A percentile compares a stretch with the other conserved stretches of the same genome.
Evolutionary conservation across 202 grass and related monocot genomes (phyloP).

Genomic region (Carex sylvatica): DNA sequence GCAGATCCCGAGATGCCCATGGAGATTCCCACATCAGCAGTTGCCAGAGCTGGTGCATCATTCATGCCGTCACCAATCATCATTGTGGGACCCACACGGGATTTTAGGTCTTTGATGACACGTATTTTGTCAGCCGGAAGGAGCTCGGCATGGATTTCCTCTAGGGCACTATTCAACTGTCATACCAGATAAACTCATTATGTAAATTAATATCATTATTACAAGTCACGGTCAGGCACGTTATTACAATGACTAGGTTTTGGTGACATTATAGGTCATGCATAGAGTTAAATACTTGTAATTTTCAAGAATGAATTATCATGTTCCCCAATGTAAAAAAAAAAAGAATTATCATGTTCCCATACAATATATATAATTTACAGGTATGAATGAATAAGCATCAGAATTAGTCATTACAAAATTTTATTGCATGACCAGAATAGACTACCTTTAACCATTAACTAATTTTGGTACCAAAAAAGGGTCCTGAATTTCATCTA

Average conservation of each 20-base stretch:
- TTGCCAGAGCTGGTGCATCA: slow-evolving; percentile 71
- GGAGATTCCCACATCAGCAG: slow-evolving; percentile 59
- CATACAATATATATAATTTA: not conserved
- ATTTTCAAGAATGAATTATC: not conserved
- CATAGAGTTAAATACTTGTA: not conserved
- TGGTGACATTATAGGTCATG: not conserved
- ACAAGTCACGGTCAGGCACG: not conserved
- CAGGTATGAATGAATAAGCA: not conserved
- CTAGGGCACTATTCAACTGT: slow-evolving; percentile 40
- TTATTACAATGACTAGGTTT: not conserved
- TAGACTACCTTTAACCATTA: not conserved
- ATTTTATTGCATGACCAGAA: not conserved
- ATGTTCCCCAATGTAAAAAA: too few species aligned
- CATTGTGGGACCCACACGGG: slow-evolving; percentile 34
- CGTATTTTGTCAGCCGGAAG: slow-evolving; percentile 74
- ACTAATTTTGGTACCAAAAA: not conserved
- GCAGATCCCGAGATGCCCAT: slow-evolving; percentile 80
- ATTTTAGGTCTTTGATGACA: slow-evolving; percentile 36
- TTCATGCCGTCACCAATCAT: slow-evolving; percentile 92
- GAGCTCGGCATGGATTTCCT: slow-evolving; percentile 56
- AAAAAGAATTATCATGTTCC: not conserved
- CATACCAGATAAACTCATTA: not conserved
- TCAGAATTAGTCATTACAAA: not conserved
- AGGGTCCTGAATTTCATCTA: not conserved
- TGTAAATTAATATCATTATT: not conserved